Base-by-base conservation (phyloP, 2,329 filamentous ascomycete genomes). In the Eurotiales sp. region DNA sequence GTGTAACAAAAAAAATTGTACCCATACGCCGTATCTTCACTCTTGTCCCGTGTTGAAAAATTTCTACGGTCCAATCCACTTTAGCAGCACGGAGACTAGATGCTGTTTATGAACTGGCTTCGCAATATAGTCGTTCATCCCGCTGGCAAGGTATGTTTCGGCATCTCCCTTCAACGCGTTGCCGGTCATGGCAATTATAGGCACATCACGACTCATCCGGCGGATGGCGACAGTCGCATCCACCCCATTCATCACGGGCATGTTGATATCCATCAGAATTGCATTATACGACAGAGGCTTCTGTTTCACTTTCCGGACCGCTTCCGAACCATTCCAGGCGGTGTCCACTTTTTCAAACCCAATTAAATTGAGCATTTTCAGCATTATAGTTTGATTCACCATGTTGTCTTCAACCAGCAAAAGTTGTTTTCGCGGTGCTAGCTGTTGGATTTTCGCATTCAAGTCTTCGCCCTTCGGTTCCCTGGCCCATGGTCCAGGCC, bases 81-180 rank as follows among this genome's bases (percentile, higher is more conserved):
- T 66, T 60, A 66, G 64, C 29, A 81, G 55, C 51, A 75, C 61
- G 21, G 69, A 68, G 22, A 77, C 66, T 39, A 81, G 56, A 7
- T 72, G 65, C 45, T 73, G 72, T n/a, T 74, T 71, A 56, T 78
- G 73, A 10, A 81, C 72, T 0, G 79, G 79, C 56, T 82, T 82
- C 2, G 78, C 67, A 11, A 82, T 67, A 54, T 81, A 82, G 37
- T 76, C 79, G 37, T 77, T 74, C 78, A 82, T 80, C 0, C 80
- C 80, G 45, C 73, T 74, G 4, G 74, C 72, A 23, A 79, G 65
- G 55, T 80, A 82, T 8, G 66, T 69, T 41, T 82, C 79, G 3
- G 70, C 73, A 53, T 83, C 79, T 0, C 76, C 79, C 45, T 78
- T 77, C 15, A 82, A 65, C 0, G 80, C 79, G 54, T 81, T 79